These are phyloP conservation scores for Aspergillus biplanus DNA, from an alignment of 495 filamentous ascomycete species.

Conservation along the genomic window DNA sequence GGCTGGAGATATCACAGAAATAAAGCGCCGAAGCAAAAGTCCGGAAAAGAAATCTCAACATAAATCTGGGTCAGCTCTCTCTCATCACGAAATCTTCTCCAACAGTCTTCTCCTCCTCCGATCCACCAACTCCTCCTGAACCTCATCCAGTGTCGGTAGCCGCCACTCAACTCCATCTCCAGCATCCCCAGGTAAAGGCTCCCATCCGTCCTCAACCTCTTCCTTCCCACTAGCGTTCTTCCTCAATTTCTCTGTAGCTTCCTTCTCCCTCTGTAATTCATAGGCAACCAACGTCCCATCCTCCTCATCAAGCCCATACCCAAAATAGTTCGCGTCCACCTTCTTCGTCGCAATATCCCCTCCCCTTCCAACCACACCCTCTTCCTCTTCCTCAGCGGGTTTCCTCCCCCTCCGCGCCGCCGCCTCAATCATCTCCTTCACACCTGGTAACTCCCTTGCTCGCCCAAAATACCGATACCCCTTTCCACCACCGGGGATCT, in stretches of 20 bases:
- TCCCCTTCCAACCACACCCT: conserved; percentile 61
- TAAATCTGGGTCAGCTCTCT: conserved; percentile 1
- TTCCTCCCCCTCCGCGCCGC: conserved; percentile 56
- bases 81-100: conserved; percentile 69
- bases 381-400: conserved; percentile 63
- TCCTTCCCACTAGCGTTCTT: conserved; percentile 41
- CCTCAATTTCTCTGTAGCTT: conserved; percentile 70
- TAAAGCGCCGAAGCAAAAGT: conserved; percentile 1
- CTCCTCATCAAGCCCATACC: conserved; percentile 92
- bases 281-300: conserved; percentile 83
- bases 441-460: conserved; percentile 87
- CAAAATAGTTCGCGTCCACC: conserved; percentile 95
- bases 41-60: neutral
- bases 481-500: conserved; percentile 87
- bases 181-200: conserved; percentile 80
- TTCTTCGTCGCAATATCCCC: conserved; percentile 73
- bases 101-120: conserved; percentile 78
- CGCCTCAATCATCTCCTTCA: conserved; percentile 95
- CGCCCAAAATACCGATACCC: conserved; percentile 93
- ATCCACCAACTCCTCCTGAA: conserved; percentile 89
- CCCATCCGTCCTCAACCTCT: conserved; percentile 68
- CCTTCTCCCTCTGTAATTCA: conserved; percentile 80
- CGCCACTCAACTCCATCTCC: conserved; percentile 86
- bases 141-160: conserved; percentile 84
- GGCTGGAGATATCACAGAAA: conserved; percentile 13